A percentile compares a stretch with the other conserved stretches of the same genome.
Evolutionary conservation across 208 protist species (phyloP).

Genomic region (Crithidia expoeki): DNA sequence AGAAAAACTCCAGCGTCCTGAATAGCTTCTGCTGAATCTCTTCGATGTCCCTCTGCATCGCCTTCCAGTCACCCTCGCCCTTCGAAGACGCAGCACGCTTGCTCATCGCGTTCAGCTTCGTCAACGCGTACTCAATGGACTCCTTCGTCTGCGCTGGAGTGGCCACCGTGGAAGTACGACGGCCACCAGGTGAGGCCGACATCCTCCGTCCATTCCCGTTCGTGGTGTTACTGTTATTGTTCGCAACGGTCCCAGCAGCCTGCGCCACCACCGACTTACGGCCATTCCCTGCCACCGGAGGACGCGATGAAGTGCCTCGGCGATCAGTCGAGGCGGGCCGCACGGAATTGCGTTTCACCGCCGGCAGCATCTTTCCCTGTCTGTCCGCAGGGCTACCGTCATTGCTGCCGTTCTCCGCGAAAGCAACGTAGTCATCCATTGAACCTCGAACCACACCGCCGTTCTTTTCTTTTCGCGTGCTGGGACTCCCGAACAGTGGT

Average conservation of each 20-base stretch:
- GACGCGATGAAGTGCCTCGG: not conserved
- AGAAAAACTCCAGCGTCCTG: constrained; percentile 29
- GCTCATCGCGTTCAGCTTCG: constrained; percentile 58
- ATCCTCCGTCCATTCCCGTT: not conserved
- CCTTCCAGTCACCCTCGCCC: constrained; percentile 25
- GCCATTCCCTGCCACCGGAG: not conserved
- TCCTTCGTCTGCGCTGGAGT: constrained; percentile 26
- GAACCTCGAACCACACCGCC: not conserved
- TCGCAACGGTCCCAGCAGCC: not conserved
- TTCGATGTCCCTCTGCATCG: constrained; percentile 49
- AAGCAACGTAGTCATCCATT: constrained; percentile 15
- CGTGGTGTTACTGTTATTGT: not conserved
- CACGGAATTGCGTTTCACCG: constrained; percentile 17
- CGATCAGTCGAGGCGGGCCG: constrained; percentile 4
- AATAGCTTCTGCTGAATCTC: constrained; percentile 55
- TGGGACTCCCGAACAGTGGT: not conserved
- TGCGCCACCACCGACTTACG: not conserved
- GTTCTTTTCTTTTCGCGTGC: not conserved
- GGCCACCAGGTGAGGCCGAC: constrained; percentile 13
- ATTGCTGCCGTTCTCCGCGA: constrained; percentile 1
- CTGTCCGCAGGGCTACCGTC: not conserved
- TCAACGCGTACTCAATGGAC: constrained; percentile 54
- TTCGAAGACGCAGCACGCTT: constrained; percentile 27
- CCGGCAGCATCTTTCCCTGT: not conserved
- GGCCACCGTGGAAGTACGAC: not conserved